phyloP scores from a whole-genome alignment of 2,329 filamentous ascomycete genomes.

The Sarocladiaceae sp. region DNA sequence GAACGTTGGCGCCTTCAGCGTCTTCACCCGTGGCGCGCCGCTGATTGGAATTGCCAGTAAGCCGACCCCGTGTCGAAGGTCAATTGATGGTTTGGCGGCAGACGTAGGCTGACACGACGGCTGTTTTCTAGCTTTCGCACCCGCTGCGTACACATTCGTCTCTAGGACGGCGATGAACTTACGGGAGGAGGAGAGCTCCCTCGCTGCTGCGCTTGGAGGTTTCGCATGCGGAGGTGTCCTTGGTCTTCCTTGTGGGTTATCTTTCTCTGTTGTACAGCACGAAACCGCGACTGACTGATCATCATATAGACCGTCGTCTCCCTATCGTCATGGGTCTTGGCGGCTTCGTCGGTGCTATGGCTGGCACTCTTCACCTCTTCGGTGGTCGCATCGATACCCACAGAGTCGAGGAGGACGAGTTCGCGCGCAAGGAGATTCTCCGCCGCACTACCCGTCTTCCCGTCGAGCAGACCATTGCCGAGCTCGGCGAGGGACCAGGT shows the following conservation, averaged over 20 bases:
- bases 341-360: conserved; percentile 43
- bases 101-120: neutral
- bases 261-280: no score
- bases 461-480: conserved; percentile 69
- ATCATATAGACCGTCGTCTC: conserved; percentile 42
- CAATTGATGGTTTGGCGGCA: conserved; percentile 7
- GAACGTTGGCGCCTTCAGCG: conserved; percentile 73
- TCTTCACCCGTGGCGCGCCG: conserved; percentile 73
- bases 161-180: conserved; percentile 75
- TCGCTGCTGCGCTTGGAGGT: conserved; percentile 68
- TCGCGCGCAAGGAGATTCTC: conserved; percentile 67
- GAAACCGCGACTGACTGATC: conserved; percentile 2
- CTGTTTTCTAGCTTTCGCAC: conserved; percentile 33
- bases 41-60: conserved; percentile 51
- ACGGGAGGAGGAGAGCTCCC: conserved; percentile 73
- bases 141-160: conserved; percentile 72
- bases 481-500: conserved; percentile 86
- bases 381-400: conserved; percentile 50
- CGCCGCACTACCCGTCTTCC: conserved; percentile 69
- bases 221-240: conserved; percentile 68
- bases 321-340: conserved; percentile 66
- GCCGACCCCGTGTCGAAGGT: conserved; percentile 10
- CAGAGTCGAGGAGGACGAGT: conserved; percentile 59
- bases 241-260: conserved; percentile 61
- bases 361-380: conserved; percentile 63